These are phyloP conservation scores for Chionographis japonica DNA, from an alignment of 106 monocot genomes.

Conservation along the genomic window DNA sequence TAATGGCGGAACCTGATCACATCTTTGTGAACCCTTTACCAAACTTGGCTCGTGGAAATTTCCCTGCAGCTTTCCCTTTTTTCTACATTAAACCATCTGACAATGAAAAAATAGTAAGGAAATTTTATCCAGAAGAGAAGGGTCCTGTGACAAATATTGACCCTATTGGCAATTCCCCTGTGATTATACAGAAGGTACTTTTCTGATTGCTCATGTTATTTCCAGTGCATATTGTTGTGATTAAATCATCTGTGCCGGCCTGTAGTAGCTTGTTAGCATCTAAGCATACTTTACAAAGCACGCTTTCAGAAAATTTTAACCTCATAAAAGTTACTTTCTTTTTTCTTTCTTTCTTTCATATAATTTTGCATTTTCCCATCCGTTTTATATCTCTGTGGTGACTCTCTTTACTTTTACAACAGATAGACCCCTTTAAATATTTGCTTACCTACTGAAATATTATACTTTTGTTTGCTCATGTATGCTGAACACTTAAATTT, in stretches of 20 bases:
- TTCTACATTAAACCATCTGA: constrained; percentile 86
- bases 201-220: background rate
- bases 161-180: constrained; percentile 96
- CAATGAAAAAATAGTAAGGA: constrained; percentile 64
- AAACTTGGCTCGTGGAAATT: constrained; percentile 55
- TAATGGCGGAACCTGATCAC: constrained; percentile 97
- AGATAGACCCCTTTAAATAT: no score
- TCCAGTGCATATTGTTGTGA: background rate
- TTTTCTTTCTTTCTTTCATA: no score
- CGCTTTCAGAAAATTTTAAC: no score
- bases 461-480: no score
- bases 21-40: constrained; percentile 84
- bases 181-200: constrained; percentile 80
- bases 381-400: no score
- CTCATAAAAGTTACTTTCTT: no score
- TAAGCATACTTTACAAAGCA: no score
- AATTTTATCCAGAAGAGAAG: constrained; percentile 73
- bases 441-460: no score
- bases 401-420: no score
- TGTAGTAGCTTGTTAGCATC: no score
- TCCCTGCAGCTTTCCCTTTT: constrained; percentile 82
- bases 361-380: no score
- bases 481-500: no score
- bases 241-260: background rate
- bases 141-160: constrained; percentile 78